Conservation (phyloP, 2,329 filamentous ascomycete genomes). For the Colletotrichum lindemuthianum region DNA sequence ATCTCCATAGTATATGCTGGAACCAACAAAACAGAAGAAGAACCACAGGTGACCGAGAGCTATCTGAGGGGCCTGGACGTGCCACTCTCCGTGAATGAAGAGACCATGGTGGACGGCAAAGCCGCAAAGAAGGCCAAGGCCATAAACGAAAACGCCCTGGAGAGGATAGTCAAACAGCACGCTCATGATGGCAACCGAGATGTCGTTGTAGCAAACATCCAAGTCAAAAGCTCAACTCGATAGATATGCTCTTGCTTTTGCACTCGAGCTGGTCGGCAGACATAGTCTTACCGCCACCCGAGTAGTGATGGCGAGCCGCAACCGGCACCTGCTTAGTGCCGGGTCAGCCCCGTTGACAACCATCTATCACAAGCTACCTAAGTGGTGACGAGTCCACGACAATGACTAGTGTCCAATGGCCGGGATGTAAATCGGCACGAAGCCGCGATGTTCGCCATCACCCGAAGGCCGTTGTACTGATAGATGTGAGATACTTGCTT, state of each 20-base stretch:
- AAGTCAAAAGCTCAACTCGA: neutral
- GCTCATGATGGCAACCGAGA: slow-evolving; percentile 20
- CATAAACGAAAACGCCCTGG: slow-evolving; percentile 10
- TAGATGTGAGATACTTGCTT: slow-evolving; percentile 23
- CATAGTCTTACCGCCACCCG: too few relatives aligned
- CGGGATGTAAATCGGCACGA: slow-evolving; percentile 19
- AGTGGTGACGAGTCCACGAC: slow-evolving; percentile 3
- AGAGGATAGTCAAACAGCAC: slow-evolving; percentile 1
- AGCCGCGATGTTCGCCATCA: neutral
- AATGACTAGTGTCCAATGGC: slow-evolving; percentile 27
- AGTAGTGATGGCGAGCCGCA: too few relatives aligned
- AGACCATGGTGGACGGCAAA: slow-evolving; percentile 32
- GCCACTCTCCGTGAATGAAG: slow-evolving; percentile 42
- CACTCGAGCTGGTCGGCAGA: slow-evolving; percentile 1
- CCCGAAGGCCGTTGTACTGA: slow-evolving; percentile 1
- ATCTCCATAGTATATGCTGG: slow-evolving; percentile 22
- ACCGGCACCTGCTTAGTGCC: neutral
- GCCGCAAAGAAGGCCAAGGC: slow-evolving; percentile 29
- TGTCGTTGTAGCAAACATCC: slow-evolving; percentile 2
- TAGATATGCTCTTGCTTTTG: slow-evolving; percentile 13
- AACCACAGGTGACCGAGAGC: slow-evolving; percentile 31
- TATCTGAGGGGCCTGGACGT: slow-evolving; percentile 39
- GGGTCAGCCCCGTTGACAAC: slow-evolving; percentile 2
- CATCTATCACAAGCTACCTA: slow-evolving; percentile 1
- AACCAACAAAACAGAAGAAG: slow-evolving; percentile 21